These are phyloP conservation scores for Glycine tomentella DNA, from an alignment of 306 rosid species.

Conservation along the genomic window DNA sequence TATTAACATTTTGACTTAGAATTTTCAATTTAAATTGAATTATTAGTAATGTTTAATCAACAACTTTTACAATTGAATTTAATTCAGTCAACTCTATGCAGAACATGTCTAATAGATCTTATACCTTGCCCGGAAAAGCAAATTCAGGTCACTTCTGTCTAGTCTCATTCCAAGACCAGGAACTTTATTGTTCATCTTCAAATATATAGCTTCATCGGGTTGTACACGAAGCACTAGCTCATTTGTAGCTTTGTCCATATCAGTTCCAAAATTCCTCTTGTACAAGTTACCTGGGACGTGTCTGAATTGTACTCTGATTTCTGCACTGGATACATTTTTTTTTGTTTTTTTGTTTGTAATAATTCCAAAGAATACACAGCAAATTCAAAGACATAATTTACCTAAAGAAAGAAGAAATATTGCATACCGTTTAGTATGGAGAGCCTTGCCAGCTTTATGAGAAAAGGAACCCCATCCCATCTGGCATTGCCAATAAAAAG, in stretches of 20 bases:
- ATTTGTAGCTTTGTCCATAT: constrained; percentile 89
- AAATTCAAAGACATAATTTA: constrained; percentile 10
- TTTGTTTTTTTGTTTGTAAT: constrained; percentile 14
- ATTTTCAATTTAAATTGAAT: background rate
- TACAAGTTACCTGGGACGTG: constrained; percentile 97
- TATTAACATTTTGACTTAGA: background rate
- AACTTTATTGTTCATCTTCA: constrained; percentile 96
- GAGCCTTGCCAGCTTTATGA: constrained; percentile 99
- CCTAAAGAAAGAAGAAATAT: constrained; percentile 16
- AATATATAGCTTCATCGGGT: constrained; percentile 92
- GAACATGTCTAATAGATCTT: constrained; percentile 11
- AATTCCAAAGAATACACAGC: constrained; percentile 28
- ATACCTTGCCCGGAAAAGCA: too few relatives aligned
- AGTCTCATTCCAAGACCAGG: constrained; percentile 98
- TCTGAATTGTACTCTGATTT: constrained; percentile 96
- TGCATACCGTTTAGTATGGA: constrained; percentile 78
- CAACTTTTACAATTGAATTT: constrained; percentile 22
- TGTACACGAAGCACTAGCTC: constrained; percentile 99
- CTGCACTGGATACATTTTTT: constrained; percentile 76
- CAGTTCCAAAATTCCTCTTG: constrained; percentile 86
- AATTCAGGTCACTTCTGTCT: constrained; percentile 90
- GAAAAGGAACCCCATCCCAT: constrained; percentile 99
- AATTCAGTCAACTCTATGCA: constrained; percentile 27
- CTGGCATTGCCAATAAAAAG: constrained; percentile 91
- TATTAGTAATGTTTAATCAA: background rate